Base-by-base conservation (phyloP, 768 basidiomycete genomes). In the Suillus luteus region DNA sequence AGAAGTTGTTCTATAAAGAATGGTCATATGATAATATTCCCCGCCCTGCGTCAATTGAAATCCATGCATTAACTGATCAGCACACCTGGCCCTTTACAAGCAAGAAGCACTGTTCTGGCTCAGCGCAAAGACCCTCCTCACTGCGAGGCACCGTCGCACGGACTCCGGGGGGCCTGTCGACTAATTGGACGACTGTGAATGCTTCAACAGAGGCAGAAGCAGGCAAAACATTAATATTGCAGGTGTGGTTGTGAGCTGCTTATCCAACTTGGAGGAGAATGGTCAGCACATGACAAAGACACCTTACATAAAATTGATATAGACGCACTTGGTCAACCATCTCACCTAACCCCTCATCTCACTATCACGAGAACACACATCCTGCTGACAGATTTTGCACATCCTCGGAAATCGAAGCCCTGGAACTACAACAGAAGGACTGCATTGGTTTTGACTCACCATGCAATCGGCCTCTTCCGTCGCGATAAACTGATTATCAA, bases 241-340 rank as follows among this genome's bases (percentile, higher is more conserved):
- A 17, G 12, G 35, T 8, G 22, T 37, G 31, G 31, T 31, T 31
- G 31, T 49, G 24, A 48, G 6, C 24, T 41, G 57, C 57, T 58
- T 41, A 58, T 58, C 24, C 57, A 58, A 35, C 33, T 35, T 8
- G 33, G 1, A 58, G 38, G 24, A 58, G 24, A 41, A 58, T 24
- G 40, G 40, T 40, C 38, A 57, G 40, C 57, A 17, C 52, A 58
- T 58, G 57, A 58, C 57, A 58, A 58, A 58, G 57, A 58, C 57
- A 40, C 24, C 57, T 58, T 58, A 58, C 57, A 58, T 58, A 58
- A 58, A 58, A 41, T 19, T 27, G 27, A 41, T 27, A 54, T 27
- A 54, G 52, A 41, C 37, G 22, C 14, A 11, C 55, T 40, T 57
- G 37, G 38, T 27, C 38, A 58, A 58, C 57, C 57, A 24, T 57